Percentiles rank a stretch among this genome's conserved stretches.
phyloP scores from a whole-genome alignment of 768 basidiomycete species.

The Clavulina sp. region DNA sequence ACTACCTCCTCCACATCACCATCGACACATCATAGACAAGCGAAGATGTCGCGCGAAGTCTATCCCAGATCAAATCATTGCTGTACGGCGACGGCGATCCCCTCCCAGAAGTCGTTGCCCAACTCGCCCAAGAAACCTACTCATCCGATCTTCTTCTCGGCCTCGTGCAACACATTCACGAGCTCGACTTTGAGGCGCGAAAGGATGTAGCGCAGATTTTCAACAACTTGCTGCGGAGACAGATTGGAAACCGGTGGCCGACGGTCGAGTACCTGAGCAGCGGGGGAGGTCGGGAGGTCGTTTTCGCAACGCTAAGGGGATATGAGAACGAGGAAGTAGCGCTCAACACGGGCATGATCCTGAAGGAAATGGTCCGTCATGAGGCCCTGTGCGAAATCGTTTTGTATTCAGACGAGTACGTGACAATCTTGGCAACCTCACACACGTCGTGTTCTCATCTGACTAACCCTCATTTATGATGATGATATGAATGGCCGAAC shows the following conservation, averaged over 20 bases:
- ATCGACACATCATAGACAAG: slow-evolving; percentile 37
- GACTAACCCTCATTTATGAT: no score
- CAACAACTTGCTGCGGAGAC: slow-evolving; percentile 36
- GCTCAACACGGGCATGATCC: slow-evolving; percentile 93
- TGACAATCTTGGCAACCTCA: slow-evolving; percentile 9
- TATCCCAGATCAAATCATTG: slow-evolving; percentile 78
- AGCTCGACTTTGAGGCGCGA: slow-evolving; percentile 20
- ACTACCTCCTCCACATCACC: no score
- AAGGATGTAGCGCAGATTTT: slow-evolving; percentile 30
- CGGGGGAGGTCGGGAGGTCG: slow-evolving; percentile 37
- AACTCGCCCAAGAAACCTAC: slow-evolving; percentile 92
- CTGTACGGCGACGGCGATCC: slow-evolving; percentile 83
- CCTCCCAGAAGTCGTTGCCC: slow-evolving; percentile 75
- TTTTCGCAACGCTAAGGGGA: slow-evolving; percentile 70
- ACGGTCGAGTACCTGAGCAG: slow-evolving; percentile 80
- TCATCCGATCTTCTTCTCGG: slow-evolving; percentile 70
- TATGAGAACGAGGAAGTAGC: slow-evolving; percentile 94
- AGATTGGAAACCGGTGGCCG: slow-evolving; percentile 88
- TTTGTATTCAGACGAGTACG: slow-evolving; percentile 86
- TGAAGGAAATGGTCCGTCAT: slow-evolving; percentile 91
- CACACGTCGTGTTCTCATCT: neutral
- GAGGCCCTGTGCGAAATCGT: slow-evolving; percentile 81
- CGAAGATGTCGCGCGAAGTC: slow-evolving; percentile 78
- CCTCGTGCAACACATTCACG: slow-evolving; percentile 2
- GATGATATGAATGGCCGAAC: no score